Conservation (phyloP, 2,329 filamentous ascomycete genomes). For the Aspergillus clavatus region DNA sequence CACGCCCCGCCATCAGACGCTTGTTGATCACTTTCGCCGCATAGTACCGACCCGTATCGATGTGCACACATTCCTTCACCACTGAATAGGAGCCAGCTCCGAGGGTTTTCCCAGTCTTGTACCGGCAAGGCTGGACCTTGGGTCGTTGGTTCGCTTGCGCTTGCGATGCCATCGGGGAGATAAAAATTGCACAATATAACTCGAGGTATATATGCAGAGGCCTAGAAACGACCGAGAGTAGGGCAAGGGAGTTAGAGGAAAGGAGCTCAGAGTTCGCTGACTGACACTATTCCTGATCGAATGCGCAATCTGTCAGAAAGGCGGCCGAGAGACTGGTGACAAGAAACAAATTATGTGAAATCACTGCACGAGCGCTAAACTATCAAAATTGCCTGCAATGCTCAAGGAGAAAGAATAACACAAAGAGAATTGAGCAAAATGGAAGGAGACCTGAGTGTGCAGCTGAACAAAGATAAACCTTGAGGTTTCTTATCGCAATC, state of each 20-base stretch:
- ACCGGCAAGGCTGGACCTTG: slow-evolving; percentile 88
- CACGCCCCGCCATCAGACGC: slow-evolving; percentile 89
- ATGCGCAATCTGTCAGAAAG: background rate
- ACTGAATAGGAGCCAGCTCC: slow-evolving; percentile 97
- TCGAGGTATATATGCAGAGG: too few relatives aligned
- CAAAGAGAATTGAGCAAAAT: background rate
- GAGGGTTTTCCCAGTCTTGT: slow-evolving; percentile 97
- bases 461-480: background rate
- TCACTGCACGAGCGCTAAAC: background rate
- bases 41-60: slow-evolving; percentile 96
- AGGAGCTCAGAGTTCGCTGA: background rate
- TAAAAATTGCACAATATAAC: too few relatives aligned
- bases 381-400: background rate
- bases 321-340: background rate
- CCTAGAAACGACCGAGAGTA: too few relatives aligned
- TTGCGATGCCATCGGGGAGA: slow-evolving; percentile 36
- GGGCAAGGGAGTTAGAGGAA: background rate
- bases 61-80: slow-evolving; percentile 98
- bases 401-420: too few relatives aligned
- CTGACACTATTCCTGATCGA: background rate
- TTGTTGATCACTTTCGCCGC: slow-evolving; percentile 99
- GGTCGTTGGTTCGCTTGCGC: slow-evolving; percentile 38
- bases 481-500: background rate
- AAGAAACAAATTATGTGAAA: background rate
- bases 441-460: background rate